Evolutionary conservation across 176 grass and related monocot genomes (phyloP).

Genomic region (Dactylis glomerata): DNA sequence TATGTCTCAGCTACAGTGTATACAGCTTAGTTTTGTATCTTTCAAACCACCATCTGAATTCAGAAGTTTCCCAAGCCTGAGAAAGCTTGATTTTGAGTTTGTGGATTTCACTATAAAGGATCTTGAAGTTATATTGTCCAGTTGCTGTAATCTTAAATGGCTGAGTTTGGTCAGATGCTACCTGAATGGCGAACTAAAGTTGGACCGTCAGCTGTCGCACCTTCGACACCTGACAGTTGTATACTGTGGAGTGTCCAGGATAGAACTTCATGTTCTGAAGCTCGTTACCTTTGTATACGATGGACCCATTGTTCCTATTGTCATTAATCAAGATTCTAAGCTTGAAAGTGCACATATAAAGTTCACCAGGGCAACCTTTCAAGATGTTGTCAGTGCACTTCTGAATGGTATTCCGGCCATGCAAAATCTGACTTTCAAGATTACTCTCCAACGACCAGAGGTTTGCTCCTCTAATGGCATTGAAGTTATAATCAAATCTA

Average conservation of each 20-base stretch:
- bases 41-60: background rate
- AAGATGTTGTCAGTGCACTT: background rate
- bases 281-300: background rate
- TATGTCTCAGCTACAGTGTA: background rate
- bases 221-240: background rate
- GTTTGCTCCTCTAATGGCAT: background rate
- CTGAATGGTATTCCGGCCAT: background rate
- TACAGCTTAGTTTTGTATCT: background rate
- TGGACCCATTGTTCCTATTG: background rate
- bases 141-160: background rate
- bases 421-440: background rate
- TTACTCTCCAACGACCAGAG: background rate
- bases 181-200: background rate
- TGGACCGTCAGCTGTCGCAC: background rate
- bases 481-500: background rate
- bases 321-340: background rate
- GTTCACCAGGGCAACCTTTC: background rate
- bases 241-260: background rate
- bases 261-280: background rate
- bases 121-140: background rate
- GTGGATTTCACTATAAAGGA: background rate
- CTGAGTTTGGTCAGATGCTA: background rate
- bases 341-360: background rate
- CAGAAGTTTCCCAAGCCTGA: background rate
- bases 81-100: background rate